phyloP scores from a whole-genome alignment of 345 rosid species.

The Triadica sebifera region DNA sequence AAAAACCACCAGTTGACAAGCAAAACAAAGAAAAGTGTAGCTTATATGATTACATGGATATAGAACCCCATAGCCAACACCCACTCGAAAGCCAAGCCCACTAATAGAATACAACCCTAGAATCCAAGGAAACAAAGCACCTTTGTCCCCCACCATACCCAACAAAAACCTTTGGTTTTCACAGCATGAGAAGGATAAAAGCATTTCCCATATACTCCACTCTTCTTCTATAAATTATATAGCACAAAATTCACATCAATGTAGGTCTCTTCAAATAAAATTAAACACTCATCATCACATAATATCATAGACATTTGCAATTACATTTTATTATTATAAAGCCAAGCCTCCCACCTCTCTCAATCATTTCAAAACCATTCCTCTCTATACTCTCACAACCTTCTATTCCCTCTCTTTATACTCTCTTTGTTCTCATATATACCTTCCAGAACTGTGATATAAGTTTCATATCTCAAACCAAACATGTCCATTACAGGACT shows the following conservation, averaged over 20 bases:
- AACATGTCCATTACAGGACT: constrained; percentile 61
- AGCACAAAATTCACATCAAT: constrained; percentile 28
- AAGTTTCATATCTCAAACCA: constrained; percentile 51
- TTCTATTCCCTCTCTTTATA: neutral
- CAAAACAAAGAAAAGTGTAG: too few relatives aligned
- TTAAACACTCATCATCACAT: constrained; percentile 24
- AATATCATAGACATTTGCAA: constrained; percentile 24
- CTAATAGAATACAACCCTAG: constrained; percentile 34
- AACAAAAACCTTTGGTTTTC: constrained; percentile 38
- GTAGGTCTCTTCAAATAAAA: constrained; percentile 24
- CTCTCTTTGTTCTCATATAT: neutral
- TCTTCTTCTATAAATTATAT: constrained; percentile 15
- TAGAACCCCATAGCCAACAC: constrained; percentile 33
- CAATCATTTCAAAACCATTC: constrained; percentile 48
- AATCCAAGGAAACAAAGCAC: constrained; percentile 71
- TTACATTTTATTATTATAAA: constrained; percentile 32
- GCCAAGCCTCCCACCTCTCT: constrained; percentile 40
- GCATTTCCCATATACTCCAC: constrained; percentile 31
- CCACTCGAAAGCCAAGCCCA: constrained; percentile 40
- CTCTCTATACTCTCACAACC: constrained; percentile 16
- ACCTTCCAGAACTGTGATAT: constrained; percentile 17
- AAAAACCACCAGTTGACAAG: too few relatives aligned
- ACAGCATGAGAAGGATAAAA: constrained; percentile 43
- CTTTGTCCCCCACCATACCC: constrained; percentile 53
- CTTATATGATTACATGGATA: too few relatives aligned